Evolutionary conservation across 2,329 filamentous ascomycete species (phyloP), one percentile per base, ranked within the genome.

Genomic region (Alternaria ethzedia): DNA sequence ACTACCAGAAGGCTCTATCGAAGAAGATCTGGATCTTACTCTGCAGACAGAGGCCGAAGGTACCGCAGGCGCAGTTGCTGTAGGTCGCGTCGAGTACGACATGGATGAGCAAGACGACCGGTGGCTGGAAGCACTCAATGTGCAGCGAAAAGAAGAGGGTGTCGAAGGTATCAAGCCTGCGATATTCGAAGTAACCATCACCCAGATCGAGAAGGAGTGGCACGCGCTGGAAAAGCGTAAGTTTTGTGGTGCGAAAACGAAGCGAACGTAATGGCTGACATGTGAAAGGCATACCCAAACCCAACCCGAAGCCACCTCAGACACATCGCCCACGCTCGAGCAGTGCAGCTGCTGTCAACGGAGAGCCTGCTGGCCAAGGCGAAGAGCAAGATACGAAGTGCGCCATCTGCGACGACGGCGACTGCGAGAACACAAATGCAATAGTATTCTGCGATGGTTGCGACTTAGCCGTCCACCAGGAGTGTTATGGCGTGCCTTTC

Each of bases 21-120:
- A 89, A 70, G 89, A 90, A 70, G 89, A 90, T 68, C 80, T 90
- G 20, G 87, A 89, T 64, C 78, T 88, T 54, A 81, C 83, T 20
- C 75, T 86, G 17, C 87, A 86, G 65, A 83, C 83, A 17, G 91
- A 92, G 52, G 86, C 86, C 9, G 90, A 92, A 49, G 77, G 82
- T 6, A 84, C 86, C 57, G 81, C 83, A 43, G 83, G 83, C 17
- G 86, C 78, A 4, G 76, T 82, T 20, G 75, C 79, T 11, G 76
- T 96, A 43, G 93, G 93, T 12, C 90, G 93, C 60, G 96, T 99
- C 20, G 96, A 99, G 78, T 99, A 99, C 78, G 96, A 99, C 79
- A 99, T 99, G 96, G 96, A 99, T 76, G 96, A 99, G 81, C 96
- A 99, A 76, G 96, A 99, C 78, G 94, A 97, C 70, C 93, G 94